Conservation (phyloP, 176 grass and related monocot genomes). For the Saccharum spontaneum region DNA sequence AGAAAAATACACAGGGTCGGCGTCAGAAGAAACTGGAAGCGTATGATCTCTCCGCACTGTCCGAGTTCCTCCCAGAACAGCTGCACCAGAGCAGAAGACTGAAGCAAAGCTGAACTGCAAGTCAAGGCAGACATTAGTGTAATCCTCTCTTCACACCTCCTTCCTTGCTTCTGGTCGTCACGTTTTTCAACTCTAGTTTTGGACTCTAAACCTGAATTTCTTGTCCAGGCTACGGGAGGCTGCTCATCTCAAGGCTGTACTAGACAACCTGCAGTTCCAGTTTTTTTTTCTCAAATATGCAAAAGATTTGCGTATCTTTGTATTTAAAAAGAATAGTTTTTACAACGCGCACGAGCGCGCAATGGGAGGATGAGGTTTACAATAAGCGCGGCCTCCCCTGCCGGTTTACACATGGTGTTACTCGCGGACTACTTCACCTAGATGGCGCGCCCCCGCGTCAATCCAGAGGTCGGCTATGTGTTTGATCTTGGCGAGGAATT, state of each 20-base stretch:
- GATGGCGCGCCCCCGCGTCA: too few species aligned
- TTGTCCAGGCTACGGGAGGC: conserved; percentile 45
- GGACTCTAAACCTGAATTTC: neutral
- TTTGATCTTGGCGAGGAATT: too few species aligned
- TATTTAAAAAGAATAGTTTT: too few species aligned
- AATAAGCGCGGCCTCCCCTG: too few species aligned
- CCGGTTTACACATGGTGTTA: too few species aligned
- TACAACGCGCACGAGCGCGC: too few species aligned
- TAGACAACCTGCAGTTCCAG: conserved; percentile 47
- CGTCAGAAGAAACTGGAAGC: conserved; percentile 77
- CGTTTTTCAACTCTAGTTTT: neutral
- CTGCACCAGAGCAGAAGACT: neutral
- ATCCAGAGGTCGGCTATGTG: too few species aligned
- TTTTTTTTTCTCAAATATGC: too few species aligned
- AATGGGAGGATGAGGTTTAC: too few species aligned
- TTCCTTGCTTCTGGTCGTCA: neutral
- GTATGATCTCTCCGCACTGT: conserved; percentile 71
- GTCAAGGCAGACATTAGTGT: conserved; percentile 76
- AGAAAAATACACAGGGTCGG: conserved; percentile 57
- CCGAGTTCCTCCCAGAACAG: conserved; percentile 65
- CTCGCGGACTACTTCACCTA: too few species aligned
- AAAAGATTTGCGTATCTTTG: too few species aligned
- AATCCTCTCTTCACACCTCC: conserved; percentile 15
- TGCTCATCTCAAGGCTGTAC: conserved; percentile 55
- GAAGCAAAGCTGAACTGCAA: conserved; percentile 74